Evolutionary conservation across 2,329 filamentous ascomycete genomes (phyloP), one percentile per base, ranked within the genome.

Genomic region (Knoxdaviesia proteae): DNA sequence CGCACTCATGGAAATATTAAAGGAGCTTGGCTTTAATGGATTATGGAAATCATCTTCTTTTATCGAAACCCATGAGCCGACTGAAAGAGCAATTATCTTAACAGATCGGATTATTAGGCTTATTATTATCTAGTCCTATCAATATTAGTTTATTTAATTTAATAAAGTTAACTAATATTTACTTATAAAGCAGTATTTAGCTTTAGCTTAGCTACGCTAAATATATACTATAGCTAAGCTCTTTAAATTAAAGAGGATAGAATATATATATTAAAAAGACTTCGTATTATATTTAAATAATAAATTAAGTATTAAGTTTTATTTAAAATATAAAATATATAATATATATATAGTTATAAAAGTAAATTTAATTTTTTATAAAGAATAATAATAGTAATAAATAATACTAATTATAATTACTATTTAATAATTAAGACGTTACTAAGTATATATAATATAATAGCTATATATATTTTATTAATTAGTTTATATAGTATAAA

Each of bases 31-130:
- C 2, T 79, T 80, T 47, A 64, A 67, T 6, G 76, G 77, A 0
- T 58, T 81, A 2, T 79, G 72, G 72, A 64, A 66, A 30, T 65
- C 65, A 5, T 70, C 68, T 46, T 69, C 67, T 1, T 65, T 69
- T 42, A 65, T 60, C 34, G 61, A 64, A 10, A 57, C 58, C 33
- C 63, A 66, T 39, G 67, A 69, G 7, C 61, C 64, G 7, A 67
- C 69, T 47, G 62, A 60, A 43, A 63, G 67, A 48, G 70, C 67
- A 50, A 66, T 72, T 43, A 57, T 58, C 39, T 54, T 75, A 39
- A 76, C 69, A 3, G 71, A 74, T 52, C 71, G 68, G 54, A 58
- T 77, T 34, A 76, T 77, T 48, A 70, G 75, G 62, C 71, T 74
- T 20, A 31, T 39, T 31, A 42, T 41, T 30, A 38, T 29, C 4